Percentiles rank a stretch among this genome's conserved stretches.
These are phyloP conservation scores for Ophiostoma angusticollis DNA, from an alignment of 2,329 filamentous ascomycete genomes.

Conservation along the genomic window DNA sequence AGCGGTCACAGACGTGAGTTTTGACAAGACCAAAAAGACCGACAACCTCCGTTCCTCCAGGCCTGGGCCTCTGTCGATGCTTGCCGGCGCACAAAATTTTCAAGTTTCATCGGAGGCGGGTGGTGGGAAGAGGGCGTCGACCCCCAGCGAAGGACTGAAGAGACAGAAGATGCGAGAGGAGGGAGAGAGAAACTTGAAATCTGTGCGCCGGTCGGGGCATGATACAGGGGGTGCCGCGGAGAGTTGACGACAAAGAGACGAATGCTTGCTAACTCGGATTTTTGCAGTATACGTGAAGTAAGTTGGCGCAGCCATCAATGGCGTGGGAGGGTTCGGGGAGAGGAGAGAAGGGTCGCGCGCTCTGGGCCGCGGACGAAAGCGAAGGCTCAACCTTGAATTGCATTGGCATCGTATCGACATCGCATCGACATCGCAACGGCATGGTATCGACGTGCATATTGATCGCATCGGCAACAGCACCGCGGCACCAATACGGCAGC, in stretches of 20 bases:
- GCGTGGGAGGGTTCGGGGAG: not conserved
- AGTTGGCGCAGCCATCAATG: slow-evolving; percentile 30
- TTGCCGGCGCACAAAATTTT: no score
- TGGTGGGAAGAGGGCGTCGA: no score
- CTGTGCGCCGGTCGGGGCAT: not conserved
- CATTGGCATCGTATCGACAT: no score
- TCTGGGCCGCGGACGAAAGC: no score
- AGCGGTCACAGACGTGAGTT: slow-evolving; percentile 79
- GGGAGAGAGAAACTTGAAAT: not conserved
- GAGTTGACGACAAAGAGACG: not conserved
- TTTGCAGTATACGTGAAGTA: slow-evolving; percentile 73
- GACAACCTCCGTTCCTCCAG: no score
- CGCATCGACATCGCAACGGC: not conserved
- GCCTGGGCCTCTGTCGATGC: no score
- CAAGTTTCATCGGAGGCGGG: no score
- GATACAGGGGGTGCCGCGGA: not conserved
- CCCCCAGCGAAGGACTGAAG: no score
- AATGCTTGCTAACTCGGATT: slow-evolving; percentile 6
- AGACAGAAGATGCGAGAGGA: no score
- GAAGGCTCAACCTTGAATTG: not conserved
- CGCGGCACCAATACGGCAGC: not conserved
- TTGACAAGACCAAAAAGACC: not conserved
- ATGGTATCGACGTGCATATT: not conserved
- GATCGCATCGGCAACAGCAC: not conserved
- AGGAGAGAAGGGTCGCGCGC: not conserved